Conservation (phyloP, 2,329 filamentous ascomycete species). For the Colletotrichum horii region DNA sequence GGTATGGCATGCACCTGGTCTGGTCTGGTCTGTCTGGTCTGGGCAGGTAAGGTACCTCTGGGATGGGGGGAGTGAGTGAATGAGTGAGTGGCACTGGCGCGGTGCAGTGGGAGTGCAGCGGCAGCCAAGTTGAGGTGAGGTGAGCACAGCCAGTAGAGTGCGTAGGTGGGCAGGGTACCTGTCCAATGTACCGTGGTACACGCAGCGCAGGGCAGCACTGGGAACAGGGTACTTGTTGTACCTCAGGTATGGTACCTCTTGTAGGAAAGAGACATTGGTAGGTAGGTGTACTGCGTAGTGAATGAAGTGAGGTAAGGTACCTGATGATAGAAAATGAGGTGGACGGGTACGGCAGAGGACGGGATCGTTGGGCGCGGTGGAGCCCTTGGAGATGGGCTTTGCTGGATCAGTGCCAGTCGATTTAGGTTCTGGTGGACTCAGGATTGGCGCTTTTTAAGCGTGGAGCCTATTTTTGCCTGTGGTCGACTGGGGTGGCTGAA, state of each 20-base stretch:
- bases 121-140: neutral
- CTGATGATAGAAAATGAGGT: neutral
- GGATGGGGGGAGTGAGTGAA: neutral
- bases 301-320: neutral
- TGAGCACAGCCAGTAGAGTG: neutral
- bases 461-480: constrained; percentile 24
- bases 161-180: neutral
- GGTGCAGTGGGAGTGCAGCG: neutral
- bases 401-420: constrained; percentile 22
- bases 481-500: constrained; percentile 22
- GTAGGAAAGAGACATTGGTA: too few species aligned
- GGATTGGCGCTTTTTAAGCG: constrained; percentile 23
- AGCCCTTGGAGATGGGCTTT: constrained; percentile 21
- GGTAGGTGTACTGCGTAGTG: too few species aligned
- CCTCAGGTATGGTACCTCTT: neutral
- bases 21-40: neutral
- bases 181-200: neutral
- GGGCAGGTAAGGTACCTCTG: neutral
- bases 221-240: neutral
- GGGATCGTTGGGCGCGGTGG: constrained; percentile 21
- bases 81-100: neutral
- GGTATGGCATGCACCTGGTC: neutral
- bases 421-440: constrained; percentile 23
- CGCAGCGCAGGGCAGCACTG: neutral
- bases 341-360: constrained; percentile 12